Conservation (phyloP, 2,329 filamentous ascomycete species). For the Tolypocladium sp. region DNA sequence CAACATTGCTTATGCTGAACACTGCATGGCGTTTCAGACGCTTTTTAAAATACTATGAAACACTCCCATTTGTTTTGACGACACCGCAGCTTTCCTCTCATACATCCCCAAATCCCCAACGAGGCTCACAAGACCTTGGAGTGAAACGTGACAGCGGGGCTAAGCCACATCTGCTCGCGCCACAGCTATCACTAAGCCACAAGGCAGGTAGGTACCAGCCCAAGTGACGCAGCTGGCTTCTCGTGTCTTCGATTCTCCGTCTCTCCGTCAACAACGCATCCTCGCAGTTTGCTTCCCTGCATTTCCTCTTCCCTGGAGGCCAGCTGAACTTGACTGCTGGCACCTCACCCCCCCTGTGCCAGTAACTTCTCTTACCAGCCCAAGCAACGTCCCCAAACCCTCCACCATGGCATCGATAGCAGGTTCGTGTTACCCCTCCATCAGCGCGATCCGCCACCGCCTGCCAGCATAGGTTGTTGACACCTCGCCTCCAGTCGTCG, state of each 20-base stretch:
- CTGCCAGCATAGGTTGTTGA: slow-evolving; percentile 9
- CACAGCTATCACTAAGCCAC: background rate
- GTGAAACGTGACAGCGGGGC: background rate
- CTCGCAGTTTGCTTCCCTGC: background rate
- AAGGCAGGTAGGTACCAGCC: background rate
- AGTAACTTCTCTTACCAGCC: background rate
- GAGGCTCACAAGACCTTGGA: background rate
- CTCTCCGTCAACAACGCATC: background rate
- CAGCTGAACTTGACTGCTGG: slow-evolving; percentile 5
- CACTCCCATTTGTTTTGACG: background rate
- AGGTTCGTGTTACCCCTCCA: slow-evolving; percentile 29
- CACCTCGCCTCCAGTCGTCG: slow-evolving; percentile 52
- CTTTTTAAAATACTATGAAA: background rate
- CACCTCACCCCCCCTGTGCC: background rate
- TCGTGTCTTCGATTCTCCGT: background rate
- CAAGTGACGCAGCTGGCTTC: background rate
- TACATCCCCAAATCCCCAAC: too few species aligned
- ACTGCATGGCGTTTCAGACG: background rate
- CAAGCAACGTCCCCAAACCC: background rate
- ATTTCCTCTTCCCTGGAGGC: background rate
- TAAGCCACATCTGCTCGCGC: background rate
- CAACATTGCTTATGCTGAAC: background rate
- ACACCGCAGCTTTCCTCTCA: too few species aligned
- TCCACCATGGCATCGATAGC: slow-evolving; percentile 45
- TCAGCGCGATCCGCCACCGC: background rate